Evolutionary conservation across 371 early-diverging fungal species (phyloP), one percentile per base, ranked within the genome.

Genomic region (Mucor racemosus): DNA sequence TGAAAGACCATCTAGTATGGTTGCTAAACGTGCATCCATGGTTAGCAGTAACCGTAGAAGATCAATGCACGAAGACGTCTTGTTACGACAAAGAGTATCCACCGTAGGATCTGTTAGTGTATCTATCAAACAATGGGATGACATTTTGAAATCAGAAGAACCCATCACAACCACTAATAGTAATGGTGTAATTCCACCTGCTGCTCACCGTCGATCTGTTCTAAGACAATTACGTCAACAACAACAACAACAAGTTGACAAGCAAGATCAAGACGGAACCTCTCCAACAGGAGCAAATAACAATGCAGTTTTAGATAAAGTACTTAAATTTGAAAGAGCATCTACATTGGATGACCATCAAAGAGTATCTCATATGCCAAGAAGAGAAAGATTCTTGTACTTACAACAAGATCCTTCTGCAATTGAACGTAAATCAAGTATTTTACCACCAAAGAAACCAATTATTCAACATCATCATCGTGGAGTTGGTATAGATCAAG

Each of bases 321-420:
- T 82, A n/a, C 69, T 76, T 39, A 72, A 78, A 41, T 82, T 80
- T 54, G 82, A 82, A 56, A 75, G 75, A 21, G 76, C 76, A n/a
- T 71, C 70, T 48, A 76, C 81, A 54, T 46, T 81, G 68, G 78
- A 78, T 64, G 80, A 77, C 50, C 69, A 73, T 46, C 67, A 76
- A 56, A 60, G 74, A 36, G 76, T 75, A 5, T 77, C 80, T 19
- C 73, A 75, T 42, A 69, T 75, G 57, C 76, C 79, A 7, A 70
- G 81, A 14, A 67, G 81, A 26, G 79, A 81, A 53, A 64, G 81
- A 3, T 81, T 78, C 64, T 55, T 81, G 36, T 78, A 78, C 33
- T 44, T 81, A 1, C 81, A 81, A 33, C 78, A 77, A 33, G 76
- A 78, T 19, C 77, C 81, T 33, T 73, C 73, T 33, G 71, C 70